phyloP scores from a whole-genome alignment of 257 asterid genomes.

The Catharanthus roseus region DNA sequence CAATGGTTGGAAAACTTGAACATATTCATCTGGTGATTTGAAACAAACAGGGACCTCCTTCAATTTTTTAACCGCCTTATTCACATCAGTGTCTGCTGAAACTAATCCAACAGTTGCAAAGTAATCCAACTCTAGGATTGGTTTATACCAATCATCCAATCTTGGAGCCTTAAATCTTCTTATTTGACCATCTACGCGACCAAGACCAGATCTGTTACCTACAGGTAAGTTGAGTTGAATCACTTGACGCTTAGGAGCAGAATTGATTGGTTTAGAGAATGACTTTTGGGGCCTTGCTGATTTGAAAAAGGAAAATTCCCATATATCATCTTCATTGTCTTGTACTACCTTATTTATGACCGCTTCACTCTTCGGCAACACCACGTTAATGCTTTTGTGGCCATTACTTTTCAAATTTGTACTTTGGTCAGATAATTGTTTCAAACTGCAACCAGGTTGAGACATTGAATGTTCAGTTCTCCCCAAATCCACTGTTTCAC shows the following conservation, averaged over 20 bases:
- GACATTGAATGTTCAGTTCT: conserved; percentile 21
- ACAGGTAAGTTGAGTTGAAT: conserved; percentile 70
- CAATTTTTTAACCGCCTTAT: conserved; percentile 44
- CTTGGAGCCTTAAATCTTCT: conserved; percentile 77
- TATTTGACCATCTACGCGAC: conserved; percentile 45
- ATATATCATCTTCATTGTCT: conserved; percentile 52
- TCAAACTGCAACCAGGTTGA: conserved; percentile 29
- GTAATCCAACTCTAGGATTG: conserved; percentile 74
- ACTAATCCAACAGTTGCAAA: conserved; percentile 75
- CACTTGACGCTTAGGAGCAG: conserved; percentile 76
- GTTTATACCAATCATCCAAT: conserved; percentile 88
- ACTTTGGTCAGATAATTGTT: conserved; percentile 28
- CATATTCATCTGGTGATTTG: conserved; percentile 72
- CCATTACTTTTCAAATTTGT: conserved; percentile 26
- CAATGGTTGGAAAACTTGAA: conserved; percentile 82
- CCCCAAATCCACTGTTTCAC: conserved; percentile 22
- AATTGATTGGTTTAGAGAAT: conserved; percentile 34
- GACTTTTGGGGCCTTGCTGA: conserved; percentile 50
- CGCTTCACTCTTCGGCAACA: conserved; percentile 27
- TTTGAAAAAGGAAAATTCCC: conserved; percentile 73
- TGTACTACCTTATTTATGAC: conserved; percentile 34
- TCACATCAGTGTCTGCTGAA: conserved; percentile 42
- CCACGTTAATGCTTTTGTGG: conserved; percentile 31
- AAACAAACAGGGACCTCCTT: conserved; percentile 87
- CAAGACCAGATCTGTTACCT: conserved; percentile 43